Percentiles rank a stretch among this genome's conserved stretches.
Evolutionary conservation across 1,139 yeast species (phyloP).

Genomic region (Magnusiomyces suaveolens): DNA sequence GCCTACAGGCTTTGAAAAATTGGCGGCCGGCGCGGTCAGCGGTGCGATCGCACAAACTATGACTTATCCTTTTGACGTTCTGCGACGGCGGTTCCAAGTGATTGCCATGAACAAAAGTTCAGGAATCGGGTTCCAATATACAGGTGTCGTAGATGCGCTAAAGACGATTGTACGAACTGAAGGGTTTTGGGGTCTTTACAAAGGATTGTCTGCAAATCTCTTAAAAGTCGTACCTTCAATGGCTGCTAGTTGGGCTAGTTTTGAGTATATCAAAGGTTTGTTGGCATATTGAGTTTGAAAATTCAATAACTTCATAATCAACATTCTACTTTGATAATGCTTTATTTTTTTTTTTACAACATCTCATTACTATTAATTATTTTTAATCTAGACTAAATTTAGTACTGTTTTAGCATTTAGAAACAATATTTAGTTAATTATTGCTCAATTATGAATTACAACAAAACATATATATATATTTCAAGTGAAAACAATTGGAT

Average conservation of each 20-base stretch:
- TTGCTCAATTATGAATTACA: background rate
- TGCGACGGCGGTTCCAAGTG: slow-evolving; percentile 85
- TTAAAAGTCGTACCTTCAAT: slow-evolving; percentile 88
- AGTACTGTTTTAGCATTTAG: too few species aligned
- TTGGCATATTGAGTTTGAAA: slow-evolving; percentile 16
- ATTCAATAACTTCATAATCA: too few species aligned
- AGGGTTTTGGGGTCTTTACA: slow-evolving; percentile 74
- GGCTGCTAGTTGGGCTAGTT: slow-evolving; percentile 91
- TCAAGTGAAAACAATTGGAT: too few species aligned
- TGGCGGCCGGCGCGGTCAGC: slow-evolving; percentile 72
- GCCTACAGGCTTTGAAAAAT: slow-evolving; percentile 44
- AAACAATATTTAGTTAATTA: too few species aligned
- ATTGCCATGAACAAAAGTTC: slow-evolving; percentile 61
- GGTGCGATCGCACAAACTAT: slow-evolving; percentile 79
- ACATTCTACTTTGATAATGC: too few species aligned
- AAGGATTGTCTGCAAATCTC: slow-evolving; percentile 79
- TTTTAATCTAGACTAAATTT: too few species aligned
- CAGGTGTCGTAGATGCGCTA: slow-evolving; percentile 63
- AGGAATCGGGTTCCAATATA: slow-evolving; percentile 65
- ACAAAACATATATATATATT: background rate
- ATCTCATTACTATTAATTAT: too few species aligned
- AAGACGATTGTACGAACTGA: slow-evolving; percentile 57
- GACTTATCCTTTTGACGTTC: slow-evolving; percentile 83
- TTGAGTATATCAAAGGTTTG: slow-evolving; percentile 52
- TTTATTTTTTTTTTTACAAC: too few species aligned